Conservation (phyloP, 495 filamentous ascomycete species). For the Daldinia concentrica region DNA sequence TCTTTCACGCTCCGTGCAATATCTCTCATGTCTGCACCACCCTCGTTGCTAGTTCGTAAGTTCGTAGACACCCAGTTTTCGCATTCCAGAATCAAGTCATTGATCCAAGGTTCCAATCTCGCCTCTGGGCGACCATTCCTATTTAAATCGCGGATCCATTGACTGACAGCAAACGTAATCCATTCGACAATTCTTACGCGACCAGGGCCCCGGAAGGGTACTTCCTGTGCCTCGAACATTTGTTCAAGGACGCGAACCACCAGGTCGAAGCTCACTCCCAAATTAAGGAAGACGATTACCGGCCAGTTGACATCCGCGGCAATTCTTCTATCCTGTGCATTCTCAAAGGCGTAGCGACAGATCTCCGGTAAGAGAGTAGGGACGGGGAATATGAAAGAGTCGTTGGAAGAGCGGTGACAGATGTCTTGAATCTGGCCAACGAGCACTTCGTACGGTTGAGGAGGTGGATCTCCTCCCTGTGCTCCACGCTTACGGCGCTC, state of each 20-base stretch:
- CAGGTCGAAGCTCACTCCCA: constrained; percentile 77
- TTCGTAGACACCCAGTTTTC: constrained; percentile 49
- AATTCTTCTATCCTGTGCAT: constrained; percentile 72
- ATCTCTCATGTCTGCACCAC: constrained; percentile 46
- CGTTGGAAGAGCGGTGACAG: constrained; percentile 77
- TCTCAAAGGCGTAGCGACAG: constrained; percentile 77
- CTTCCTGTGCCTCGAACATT: constrained; percentile 84
- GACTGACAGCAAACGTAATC: constrained; percentile 50
- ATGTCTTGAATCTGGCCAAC: constrained; percentile 77
- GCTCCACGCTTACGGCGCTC: constrained; percentile 49
- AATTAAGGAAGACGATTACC: constrained; percentile 78
- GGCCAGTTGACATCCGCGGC: constrained; percentile 74
- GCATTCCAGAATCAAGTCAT: constrained; percentile 52
- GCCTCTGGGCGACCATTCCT: constrained; percentile 49
- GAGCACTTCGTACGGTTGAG: constrained; percentile 80
- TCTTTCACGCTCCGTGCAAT: constrained; percentile 33
- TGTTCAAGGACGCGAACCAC: constrained; percentile 80
- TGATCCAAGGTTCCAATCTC: constrained; percentile 52
- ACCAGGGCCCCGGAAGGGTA: constrained; percentile 76
- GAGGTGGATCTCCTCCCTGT: constrained; percentile 44
- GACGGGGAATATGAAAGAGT: constrained; percentile 77
- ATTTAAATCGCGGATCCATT: constrained; percentile 55
- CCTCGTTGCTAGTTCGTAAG: constrained; percentile 32
- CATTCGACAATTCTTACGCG: constrained; percentile 54
- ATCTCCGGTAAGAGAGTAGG: constrained; percentile 71